A percentile compares a stretch with the other conserved stretches of the same genome.
These are phyloP conservation scores for Auricularia cornea DNA, from an alignment of 768 basidiomycete genomes.

Conservation along the genomic window DNA sequence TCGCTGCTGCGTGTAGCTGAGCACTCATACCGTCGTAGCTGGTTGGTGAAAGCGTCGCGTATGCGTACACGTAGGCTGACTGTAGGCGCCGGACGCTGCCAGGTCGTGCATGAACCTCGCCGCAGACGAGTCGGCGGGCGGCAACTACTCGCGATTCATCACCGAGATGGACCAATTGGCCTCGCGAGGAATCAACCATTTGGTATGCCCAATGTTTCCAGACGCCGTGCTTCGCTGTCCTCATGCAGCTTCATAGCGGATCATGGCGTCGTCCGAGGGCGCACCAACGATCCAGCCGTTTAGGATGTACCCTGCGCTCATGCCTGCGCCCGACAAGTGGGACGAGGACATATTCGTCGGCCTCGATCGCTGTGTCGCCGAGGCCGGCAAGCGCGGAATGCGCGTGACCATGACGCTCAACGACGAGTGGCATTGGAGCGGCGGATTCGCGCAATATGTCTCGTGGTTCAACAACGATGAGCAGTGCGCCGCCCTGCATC, in stretches of 20 bases:
- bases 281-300: slow-evolving; percentile 1
- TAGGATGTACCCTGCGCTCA: background rate
- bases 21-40: too few relatives aligned
- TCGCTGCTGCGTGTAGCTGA: background rate
- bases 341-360: background rate
- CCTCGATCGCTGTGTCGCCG: background rate
- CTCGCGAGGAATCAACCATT: background rate
- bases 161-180: background rate
- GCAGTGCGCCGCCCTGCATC: background rate
- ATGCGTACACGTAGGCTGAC: too few relatives aligned
- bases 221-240: background rate
- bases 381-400: background rate
- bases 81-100: too few relatives aligned
- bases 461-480: slow-evolving; percentile 1
- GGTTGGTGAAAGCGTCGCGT: too few relatives aligned
- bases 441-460: background rate
- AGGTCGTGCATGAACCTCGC: background rate
- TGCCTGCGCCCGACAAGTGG: background rate
- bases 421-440: background rate
- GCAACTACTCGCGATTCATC: slow-evolving; percentile 1
- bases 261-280: background rate
- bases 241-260: background rate
- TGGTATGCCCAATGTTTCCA: background rate
- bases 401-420: background rate
- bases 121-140: background rate